Conservation (phyloP, 2,329 filamentous ascomycete genomes). For the Myriosclerotinia curreyana region DNA sequence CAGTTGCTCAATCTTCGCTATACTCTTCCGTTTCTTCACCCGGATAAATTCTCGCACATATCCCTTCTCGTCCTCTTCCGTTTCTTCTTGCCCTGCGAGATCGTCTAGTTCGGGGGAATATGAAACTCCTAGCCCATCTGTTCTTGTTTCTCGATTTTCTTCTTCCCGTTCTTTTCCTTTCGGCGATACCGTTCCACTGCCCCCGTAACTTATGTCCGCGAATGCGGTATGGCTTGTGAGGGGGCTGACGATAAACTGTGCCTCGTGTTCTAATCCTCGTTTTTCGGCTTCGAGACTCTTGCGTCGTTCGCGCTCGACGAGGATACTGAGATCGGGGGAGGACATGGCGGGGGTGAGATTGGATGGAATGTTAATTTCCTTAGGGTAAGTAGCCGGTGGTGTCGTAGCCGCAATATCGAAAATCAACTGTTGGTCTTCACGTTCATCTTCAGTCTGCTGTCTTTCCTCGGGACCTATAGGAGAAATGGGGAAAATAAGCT, state of each 20-base stretch:
- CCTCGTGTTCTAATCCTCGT: constrained; percentile 17
- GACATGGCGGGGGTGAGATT: neutral
- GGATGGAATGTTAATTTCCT: neutral
- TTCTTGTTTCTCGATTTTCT: neutral
- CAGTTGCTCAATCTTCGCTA: constrained; percentile 21
- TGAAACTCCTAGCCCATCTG: neutral
- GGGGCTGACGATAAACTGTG: constrained; percentile 16
- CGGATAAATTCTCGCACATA: constrained; percentile 18
- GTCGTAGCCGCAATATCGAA: constrained; percentile 19
- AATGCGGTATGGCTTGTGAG: constrained; percentile 12
- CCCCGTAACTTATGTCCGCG: neutral
- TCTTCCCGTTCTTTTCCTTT: constrained; percentile 5
- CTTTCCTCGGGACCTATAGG: constrained; percentile 3
- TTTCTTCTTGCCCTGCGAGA: constrained; percentile 14
- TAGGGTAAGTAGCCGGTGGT: neutral
- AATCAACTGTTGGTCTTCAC: constrained; percentile 16
- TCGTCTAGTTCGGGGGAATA: neutral
- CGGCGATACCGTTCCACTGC: neutral
- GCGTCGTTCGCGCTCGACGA: constrained; percentile 12
- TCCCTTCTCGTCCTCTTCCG: constrained; percentile 14
- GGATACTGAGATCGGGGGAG: neutral
- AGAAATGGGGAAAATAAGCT: constrained; percentile 9
- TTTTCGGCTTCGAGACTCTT: constrained; percentile 18
- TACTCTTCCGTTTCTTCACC: constrained; percentile 20
- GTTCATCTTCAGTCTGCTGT: constrained; percentile 4